These are phyloP conservation scores for Solanum dulcamara DNA, from an alignment of 257 asterid species.

Conservation along the genomic window DNA sequence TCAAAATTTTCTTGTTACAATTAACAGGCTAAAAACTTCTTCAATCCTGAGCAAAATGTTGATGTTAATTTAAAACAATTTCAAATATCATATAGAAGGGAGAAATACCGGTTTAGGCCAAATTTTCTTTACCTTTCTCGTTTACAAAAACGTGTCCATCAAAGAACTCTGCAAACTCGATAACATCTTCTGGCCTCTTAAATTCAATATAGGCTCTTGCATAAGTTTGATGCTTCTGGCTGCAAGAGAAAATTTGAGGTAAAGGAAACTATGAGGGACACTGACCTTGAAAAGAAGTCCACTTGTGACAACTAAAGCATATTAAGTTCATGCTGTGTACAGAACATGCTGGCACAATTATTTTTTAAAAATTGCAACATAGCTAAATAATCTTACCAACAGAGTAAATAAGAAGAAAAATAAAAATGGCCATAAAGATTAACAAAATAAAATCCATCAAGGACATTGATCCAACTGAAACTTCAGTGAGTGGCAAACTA, in stretches of 20 bases:
- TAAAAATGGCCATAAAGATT: neutral
- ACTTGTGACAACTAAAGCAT: neutral
- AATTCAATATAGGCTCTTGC: conserved; percentile 82
- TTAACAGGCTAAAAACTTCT: neutral
- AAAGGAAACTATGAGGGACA: neutral
- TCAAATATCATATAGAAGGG: neutral
- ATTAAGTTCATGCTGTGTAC: neutral
- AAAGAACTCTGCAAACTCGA: conserved; percentile 89
- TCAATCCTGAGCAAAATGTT: neutral
- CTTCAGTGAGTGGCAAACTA: neutral
- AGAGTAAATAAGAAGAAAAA: neutral
- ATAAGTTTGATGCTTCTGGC: conserved; percentile 54
- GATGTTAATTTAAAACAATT: neutral
- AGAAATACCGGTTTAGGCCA: neutral
- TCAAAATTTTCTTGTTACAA: neutral
- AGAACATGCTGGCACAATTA: neutral
- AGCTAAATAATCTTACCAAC: neutral
- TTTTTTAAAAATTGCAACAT: neutral
- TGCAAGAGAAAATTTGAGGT: conserved; percentile 30
- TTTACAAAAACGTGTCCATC: conserved; percentile 91
- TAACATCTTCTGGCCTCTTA: conserved; percentile 67
- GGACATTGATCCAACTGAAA: neutral
- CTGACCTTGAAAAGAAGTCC: neutral
- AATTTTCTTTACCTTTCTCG: conserved; percentile 61
- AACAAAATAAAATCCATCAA: neutral